Conservation (phyloP, 2,329 filamentous ascomycete genomes). For the Aspergillus arachidicola region DNA sequence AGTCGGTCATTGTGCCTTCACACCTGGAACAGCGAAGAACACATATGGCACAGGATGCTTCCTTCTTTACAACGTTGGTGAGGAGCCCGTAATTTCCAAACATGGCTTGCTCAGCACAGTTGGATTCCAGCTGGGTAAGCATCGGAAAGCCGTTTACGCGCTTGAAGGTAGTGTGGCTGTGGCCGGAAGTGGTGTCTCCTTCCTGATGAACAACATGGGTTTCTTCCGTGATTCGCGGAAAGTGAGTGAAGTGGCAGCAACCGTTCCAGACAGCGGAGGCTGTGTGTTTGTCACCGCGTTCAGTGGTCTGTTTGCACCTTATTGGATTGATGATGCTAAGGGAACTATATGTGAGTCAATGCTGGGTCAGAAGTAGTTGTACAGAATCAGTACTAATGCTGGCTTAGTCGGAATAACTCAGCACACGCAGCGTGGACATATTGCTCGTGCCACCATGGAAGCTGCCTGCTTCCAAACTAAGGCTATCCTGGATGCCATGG, state of each 20-base stretch:
- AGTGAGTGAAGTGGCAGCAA: slow-evolving; percentile 65
- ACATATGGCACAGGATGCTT: slow-evolving; percentile 92
- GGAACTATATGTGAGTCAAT: slow-evolving; percentile 72
- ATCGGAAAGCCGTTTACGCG: slow-evolving; percentile 72
- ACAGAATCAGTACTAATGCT: slow-evolving; percentile 10
- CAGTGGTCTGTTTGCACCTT: slow-evolving; percentile 85
- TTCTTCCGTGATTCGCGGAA: slow-evolving; percentile 64
- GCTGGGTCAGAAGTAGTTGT: neutral
- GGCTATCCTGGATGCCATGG: slow-evolving; percentile 90
- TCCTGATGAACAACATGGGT: slow-evolving; percentile 67
- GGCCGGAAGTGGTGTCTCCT: slow-evolving; percentile 78
- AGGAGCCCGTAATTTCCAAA: slow-evolving; percentile 80
- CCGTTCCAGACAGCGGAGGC: slow-evolving; percentile 75
- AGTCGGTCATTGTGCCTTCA: slow-evolving; percentile 83
- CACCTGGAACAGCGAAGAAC: slow-evolving; percentile 81
- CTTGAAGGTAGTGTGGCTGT: slow-evolving; percentile 84
- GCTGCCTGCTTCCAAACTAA: slow-evolving; percentile 92
- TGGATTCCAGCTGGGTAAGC: slow-evolving; percentile 77
- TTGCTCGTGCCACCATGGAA: slow-evolving; percentile 85
- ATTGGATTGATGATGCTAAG: slow-evolving; percentile 92
- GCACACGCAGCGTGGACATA: slow-evolving; percentile 81
- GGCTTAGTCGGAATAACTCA: slow-evolving; percentile 74
- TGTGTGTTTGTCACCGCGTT: slow-evolving; percentile 89
- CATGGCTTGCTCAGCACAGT: slow-evolving; percentile 84
- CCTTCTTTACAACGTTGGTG: slow-evolving; percentile 84